Percentiles rank a stretch among this genome's conserved stretches.
Evolutionary conservation across 306 rosid species (phyloP).

Genomic region (Oxytropis ochrocephala): DNA sequence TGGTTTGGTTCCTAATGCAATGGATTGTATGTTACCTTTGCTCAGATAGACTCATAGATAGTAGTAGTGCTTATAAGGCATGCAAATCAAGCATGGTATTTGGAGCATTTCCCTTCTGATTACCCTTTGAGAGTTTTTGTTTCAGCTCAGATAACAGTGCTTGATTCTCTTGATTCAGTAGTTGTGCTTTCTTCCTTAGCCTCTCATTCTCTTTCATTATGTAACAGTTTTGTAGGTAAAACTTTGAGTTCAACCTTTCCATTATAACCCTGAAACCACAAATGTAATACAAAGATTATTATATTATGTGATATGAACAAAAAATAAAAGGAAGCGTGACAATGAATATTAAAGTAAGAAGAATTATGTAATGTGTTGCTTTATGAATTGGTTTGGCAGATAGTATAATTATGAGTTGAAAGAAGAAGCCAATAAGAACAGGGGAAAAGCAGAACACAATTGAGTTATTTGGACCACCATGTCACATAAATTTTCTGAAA

Average conservation of each 20-base stretch:
- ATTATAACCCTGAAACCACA: slow-evolving; percentile 38
- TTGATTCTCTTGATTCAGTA: no score
- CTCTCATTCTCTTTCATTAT: no score
- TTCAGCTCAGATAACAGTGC: no score
- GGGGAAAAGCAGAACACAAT: slow-evolving; percentile 41
- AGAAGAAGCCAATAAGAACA: slow-evolving; percentile 37
- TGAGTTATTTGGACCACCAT: slow-evolving; percentile 52
- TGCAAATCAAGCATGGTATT: neutral
- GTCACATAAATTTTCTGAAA: slow-evolving; percentile 39
- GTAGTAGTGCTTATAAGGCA: no score
- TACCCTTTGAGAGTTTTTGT: no score
- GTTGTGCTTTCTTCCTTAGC: no score
- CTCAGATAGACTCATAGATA: no score
- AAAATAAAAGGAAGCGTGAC: neutral
- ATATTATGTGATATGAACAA: neutral
- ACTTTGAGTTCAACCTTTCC: slow-evolving; percentile 95
- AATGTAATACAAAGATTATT: neutral
- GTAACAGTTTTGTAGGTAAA: slow-evolving; percentile 7
- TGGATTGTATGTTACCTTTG: no score
- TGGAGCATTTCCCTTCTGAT: no score
- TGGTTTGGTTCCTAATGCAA: no score
- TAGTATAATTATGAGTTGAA: slow-evolving; percentile 35
- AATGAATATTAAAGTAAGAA: neutral
- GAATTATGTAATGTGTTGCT: slow-evolving; percentile 16
- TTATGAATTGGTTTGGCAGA: slow-evolving; percentile 34